A percentile compares a stretch with the other conserved stretches of the same genome.
These are phyloP conservation scores for Mycena olivaceomarginata DNA, from an alignment of 768 basidiomycete species.

Conservation along the genomic window DNA sequence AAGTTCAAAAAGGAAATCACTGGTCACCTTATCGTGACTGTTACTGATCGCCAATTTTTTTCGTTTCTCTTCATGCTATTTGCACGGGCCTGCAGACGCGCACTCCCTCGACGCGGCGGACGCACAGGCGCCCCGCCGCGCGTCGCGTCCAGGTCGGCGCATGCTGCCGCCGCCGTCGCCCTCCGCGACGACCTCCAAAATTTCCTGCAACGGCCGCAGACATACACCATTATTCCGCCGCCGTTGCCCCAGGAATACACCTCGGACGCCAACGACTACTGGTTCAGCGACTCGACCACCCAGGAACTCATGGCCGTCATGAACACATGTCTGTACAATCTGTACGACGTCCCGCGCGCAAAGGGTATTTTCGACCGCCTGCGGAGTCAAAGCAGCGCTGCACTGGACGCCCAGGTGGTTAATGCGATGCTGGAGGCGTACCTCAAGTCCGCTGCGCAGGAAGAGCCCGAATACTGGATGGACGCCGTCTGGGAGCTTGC, in stretches of 20 bases:
- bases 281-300: constrained; percentile 79
- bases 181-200: constrained; percentile 62
- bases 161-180: constrained; percentile 37
- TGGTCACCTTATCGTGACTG: constrained; percentile 1
- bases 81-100: constrained; percentile 38
- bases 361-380: constrained; percentile 82
- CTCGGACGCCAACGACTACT: constrained; percentile 65
- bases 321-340: constrained; percentile 87
- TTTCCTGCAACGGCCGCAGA: constrained; percentile 68
- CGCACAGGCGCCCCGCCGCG: constrained; percentile 35
- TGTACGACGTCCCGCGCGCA: constrained; percentile 87
- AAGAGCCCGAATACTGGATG: constrained; percentile 75
- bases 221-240: constrained; percentile 78
- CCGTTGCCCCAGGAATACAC: constrained; percentile 74
- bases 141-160: constrained; percentile 34
- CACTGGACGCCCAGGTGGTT: constrained; percentile 71
- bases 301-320: constrained; percentile 87
- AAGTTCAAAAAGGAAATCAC: constrained; percentile 13
- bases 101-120: constrained; percentile 26
- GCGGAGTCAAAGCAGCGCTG: constrained; percentile 57
- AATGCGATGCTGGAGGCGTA: constrained; percentile 83
- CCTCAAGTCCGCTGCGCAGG: constrained; percentile 71
- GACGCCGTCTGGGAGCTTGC: constrained; percentile 79
- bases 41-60: constrained; percentile 3
- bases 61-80: constrained; percentile 30